Base-by-base conservation (phyloP, 2,329 filamentous ascomycete genomes). In the Botrytis hyacinthi region DNA sequence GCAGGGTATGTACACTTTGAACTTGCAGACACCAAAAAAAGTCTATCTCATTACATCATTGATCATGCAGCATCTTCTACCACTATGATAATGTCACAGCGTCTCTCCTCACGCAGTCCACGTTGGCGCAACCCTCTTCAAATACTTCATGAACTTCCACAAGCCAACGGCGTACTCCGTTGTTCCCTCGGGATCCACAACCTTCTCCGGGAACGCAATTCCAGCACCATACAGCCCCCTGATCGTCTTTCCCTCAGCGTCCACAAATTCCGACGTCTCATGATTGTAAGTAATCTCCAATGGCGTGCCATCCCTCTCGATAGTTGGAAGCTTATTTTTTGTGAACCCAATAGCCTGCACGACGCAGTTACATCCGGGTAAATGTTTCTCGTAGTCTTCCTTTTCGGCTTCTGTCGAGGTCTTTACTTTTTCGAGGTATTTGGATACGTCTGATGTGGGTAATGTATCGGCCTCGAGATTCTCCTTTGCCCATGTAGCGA, bases 111-210 rank as follows among this genome's bases (percentile, higher is more conserved):
- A 71, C 14, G 70, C 72, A 32, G 65, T 77, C 88, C 88, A 90
- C 29, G 82, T 80, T 26, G 86, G 87, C 32, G 84, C 82, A 7
- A 89, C 87, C 74, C 83, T 84, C 81, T 87, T 87, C 71, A 89
- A 80, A 77, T 87, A 90, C 65, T 85, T 88, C 88, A 91, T 90
- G 76, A 91, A 91, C 81, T 91, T 91, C 78, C 84, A 89, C 78
- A 91, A 86, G 0, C 89, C 89, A 69, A 91, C 89, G 0, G 88
- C 87, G 77, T 86, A 84, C 81, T 91, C 89, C 12, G 88, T 86
- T 79, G 90, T 90, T 0, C 89, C 88, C 59, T 85, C 81, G 1
- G 88, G 89, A 82, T 91, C 89, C 14, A 85, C 84, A 9, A 90
- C 88, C 37, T 84, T 82, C 78, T 91, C 87, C 0, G 89, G 89